Conservation (phyloP, 2,329 filamentous ascomycete genomes). For the Fusarium oxysporum region DNA sequence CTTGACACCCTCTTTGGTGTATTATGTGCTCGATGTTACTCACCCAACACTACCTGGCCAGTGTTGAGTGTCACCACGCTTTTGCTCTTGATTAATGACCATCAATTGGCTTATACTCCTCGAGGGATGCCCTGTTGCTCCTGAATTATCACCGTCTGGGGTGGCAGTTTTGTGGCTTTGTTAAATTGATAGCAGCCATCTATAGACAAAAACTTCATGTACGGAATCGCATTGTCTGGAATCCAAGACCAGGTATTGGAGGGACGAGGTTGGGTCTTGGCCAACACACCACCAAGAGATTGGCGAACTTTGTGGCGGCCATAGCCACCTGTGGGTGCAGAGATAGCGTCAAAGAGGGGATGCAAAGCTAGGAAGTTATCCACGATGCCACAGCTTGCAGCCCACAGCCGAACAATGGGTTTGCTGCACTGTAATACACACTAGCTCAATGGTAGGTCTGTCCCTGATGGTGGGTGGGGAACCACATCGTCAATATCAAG, state of each 20-base stretch:
- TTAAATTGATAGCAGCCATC: not conserved
- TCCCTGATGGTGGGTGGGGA: conserved; percentile 34
- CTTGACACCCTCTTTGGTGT: conserved; percentile 25
- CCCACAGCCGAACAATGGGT: conserved; percentile 10
- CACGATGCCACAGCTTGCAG: conserved; percentile 25
- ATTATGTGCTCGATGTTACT: conserved; percentile 9
- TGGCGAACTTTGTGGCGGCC: conserved; percentile 38
- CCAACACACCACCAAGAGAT: conserved; percentile 37
- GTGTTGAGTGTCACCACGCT: not conserved
- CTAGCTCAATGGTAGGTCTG: conserved; percentile 25
- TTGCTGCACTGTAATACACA: conserved; percentile 13
- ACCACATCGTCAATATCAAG: conserved; percentile 25
- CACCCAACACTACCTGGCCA: not conserved
- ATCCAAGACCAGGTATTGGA: not conserved
- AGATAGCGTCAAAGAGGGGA: conserved; percentile 19
- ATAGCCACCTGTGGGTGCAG: conserved; percentile 26
- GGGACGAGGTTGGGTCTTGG: conserved; percentile 6
- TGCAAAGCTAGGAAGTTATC: conserved; percentile 5
- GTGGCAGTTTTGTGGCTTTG: not conserved
- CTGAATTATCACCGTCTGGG: no score
- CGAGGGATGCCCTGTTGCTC: not conserved
- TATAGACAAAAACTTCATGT: not conserved
- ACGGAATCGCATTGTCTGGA: not conserved
- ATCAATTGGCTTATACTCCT: not conserved
- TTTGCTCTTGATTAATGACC: conserved; percentile 14